Evolutionary conservation across 345 rosid genomes (phyloP).

Genomic region (Pugionium cornutum): DNA sequence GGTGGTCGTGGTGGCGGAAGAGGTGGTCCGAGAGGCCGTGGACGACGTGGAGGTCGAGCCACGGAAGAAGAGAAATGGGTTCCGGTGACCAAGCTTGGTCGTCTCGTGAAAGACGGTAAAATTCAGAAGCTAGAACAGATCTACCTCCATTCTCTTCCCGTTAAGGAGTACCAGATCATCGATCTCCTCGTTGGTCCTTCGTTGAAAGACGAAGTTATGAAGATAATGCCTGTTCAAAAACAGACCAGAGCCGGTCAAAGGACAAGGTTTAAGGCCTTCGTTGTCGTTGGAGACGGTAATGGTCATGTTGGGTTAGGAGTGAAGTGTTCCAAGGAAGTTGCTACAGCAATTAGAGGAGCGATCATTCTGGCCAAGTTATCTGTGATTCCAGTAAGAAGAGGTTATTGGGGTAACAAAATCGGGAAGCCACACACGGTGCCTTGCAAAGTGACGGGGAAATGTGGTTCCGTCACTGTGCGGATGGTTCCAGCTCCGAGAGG

Average conservation of each 20-base stretch:
- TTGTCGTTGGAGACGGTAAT: constrained; percentile 26
- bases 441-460: constrained; percentile 72
- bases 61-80: not conserved
- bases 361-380: too few relatives aligned
- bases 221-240: constrained; percentile 79
- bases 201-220: constrained; percentile 86
- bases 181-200: constrained; percentile 66
- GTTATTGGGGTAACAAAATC: constrained; percentile 79
- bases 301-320: too few relatives aligned
- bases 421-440: constrained; percentile 76
- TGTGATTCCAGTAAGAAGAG: constrained; percentile 68
- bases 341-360: too few relatives aligned
- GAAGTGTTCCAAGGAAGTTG: too few relatives aligned
- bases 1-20: constrained; percentile 43
- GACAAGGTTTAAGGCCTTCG: constrained; percentile 72
- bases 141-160: constrained; percentile 35
- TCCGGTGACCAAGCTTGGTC: too few relatives aligned
- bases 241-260: constrained; percentile 75
- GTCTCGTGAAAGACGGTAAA: not conserved
- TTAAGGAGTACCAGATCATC: constrained; percentile 76
- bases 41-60: constrained; percentile 64
- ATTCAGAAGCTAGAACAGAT: constrained; percentile 62
- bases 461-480: constrained; percentile 2
- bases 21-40: constrained; percentile 30
- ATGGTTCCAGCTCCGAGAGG: too few relatives aligned